These are phyloP conservation scores for Aquilaria sinensis DNA, from an alignment of 345 rosid species.

Conservation along the genomic window DNA sequence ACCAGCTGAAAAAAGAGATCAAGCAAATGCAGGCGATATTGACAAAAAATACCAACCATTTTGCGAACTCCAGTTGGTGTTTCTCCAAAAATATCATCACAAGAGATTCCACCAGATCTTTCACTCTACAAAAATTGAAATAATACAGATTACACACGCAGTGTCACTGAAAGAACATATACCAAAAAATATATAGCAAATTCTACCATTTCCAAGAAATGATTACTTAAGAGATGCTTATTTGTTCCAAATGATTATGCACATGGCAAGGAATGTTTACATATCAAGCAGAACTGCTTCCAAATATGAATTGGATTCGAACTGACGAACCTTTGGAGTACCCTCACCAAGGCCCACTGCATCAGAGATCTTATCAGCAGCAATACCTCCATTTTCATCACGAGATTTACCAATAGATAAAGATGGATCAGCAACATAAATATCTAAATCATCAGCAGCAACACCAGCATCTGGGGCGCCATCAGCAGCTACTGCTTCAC, in stretches of 20 bases:
- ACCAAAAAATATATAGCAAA: slow-evolving; percentile 20
- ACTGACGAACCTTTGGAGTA: slow-evolving; percentile 74
- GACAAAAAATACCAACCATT: slow-evolving; percentile 32
- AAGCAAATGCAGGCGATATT: too few relatives aligned
- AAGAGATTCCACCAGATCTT: slow-evolving; percentile 61
- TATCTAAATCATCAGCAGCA: slow-evolving; percentile 26
- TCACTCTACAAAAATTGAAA: slow-evolving; percentile 67
- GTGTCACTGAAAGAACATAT: slow-evolving; percentile 14
- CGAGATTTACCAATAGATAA: slow-evolving; percentile 57
- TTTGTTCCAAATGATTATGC: too few relatives aligned
- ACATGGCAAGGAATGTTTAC: slow-evolving; percentile 8
- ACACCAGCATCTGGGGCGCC: slow-evolving; percentile 4
- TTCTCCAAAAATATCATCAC: slow-evolving; percentile 97
- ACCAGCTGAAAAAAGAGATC: too few relatives aligned
- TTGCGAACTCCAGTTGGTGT: slow-evolving; percentile 70
- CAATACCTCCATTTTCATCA: slow-evolving; percentile 32
- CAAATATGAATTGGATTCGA: not conserved
- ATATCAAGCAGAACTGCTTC: not conserved
- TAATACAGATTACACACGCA: slow-evolving; percentile 9
- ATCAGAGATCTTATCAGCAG: slow-evolving; percentile 33
- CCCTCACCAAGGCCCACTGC: slow-evolving; percentile 91
- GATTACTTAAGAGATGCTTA: too few relatives aligned
- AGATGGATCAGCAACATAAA: slow-evolving; percentile 32
- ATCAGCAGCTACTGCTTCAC: slow-evolving; percentile 19
- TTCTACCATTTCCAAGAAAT: not conserved